Evolutionary conservation across 2,329 filamentous ascomycete species (phyloP).

Genomic region (Boeremia lycopersici): DNA sequence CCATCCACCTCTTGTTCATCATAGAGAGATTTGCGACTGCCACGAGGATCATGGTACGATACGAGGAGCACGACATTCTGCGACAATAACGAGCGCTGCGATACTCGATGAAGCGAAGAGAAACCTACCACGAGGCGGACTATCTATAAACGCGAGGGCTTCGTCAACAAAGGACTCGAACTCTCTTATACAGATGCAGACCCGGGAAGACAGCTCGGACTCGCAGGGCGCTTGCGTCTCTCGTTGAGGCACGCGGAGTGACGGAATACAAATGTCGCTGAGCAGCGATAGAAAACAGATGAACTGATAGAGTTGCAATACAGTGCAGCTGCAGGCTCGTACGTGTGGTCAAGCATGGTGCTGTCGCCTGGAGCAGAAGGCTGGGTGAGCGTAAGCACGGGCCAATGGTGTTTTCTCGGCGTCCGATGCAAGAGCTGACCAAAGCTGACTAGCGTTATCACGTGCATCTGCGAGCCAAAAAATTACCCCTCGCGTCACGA

Average conservation of each 20-base stretch:
- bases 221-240: not conserved
- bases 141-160: no score
- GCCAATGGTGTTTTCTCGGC: conserved; percentile 29
- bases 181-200: no score
- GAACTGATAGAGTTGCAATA: no score
- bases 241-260: not conserved
- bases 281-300: not conserved
- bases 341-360: not conserved
- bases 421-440: conserved; percentile 2
- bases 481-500: conserved; percentile 43
- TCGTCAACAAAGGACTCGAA: no score
- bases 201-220: not conserved
- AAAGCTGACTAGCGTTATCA: conserved; percentile 32
- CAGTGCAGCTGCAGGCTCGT: not conserved
- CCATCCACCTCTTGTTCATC: not conserved
- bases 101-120: no score
- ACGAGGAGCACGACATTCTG: conserved; percentile 25
- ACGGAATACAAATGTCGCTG: not conserved
- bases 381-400: conserved; percentile 1
- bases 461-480: conserved; percentile 35
- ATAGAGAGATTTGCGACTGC: conserved; percentile 4
- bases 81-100: conserved; percentile 18
- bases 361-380: not conserved
- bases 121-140: not conserved
- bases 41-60: conserved; percentile 28